phyloP scores from a whole-genome alignment of 768 basidiomycete genomes.

The Omphalotus guepiniiformis region DNA sequence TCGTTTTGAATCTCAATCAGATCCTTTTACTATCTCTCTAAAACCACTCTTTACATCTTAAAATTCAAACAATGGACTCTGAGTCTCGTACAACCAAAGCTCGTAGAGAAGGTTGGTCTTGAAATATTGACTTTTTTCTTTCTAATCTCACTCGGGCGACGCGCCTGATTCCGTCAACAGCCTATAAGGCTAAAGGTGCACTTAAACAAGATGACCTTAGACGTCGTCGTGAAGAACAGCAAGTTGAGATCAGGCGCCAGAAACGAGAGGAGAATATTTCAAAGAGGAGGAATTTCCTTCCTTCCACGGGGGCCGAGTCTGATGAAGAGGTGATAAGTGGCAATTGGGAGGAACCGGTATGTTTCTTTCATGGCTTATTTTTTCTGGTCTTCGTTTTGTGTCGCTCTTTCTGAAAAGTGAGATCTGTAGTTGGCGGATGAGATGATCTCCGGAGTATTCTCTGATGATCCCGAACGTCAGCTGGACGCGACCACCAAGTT shows the following conservation, averaged over 20 bases:
- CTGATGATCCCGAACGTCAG: slow-evolving; percentile 86
- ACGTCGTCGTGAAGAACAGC: slow-evolving; percentile 95
- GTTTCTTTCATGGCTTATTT: slow-evolving; percentile 23
- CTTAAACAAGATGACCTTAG: slow-evolving; percentile 92
- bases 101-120: slow-evolving; percentile 63
- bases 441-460: slow-evolving; percentile 93
- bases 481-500: slow-evolving; percentile 97
- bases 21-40: slow-evolving; percentile 1
- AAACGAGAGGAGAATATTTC: slow-evolving; percentile 99
- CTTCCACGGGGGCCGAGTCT: slow-evolving; percentile 71
- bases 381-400: slow-evolving; percentile 12
- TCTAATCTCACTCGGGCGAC: slow-evolving; percentile 29
- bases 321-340: slow-evolving; percentile 81
- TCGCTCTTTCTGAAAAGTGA: slow-evolving; percentile 12
- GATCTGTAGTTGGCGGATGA: slow-evolving; percentile 80
- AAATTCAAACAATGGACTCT: slow-evolving; percentile 1
- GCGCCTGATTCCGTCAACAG: slow-evolving; percentile 40
- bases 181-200: slow-evolving; percentile 88
- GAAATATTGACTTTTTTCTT: too few species aligned
- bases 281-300: slow-evolving; percentile 92
- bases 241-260: slow-evolving; percentile 97
- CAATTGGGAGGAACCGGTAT: slow-evolving; percentile 76
- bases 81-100: slow-evolving; percentile 59
- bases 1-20: slow-evolving; percentile 1
- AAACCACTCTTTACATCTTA: slow-evolving; percentile 1